Base-by-base conservation (phyloP, 768 basidiomycete genomes). In the Boletus rubroflammeus region DNA sequence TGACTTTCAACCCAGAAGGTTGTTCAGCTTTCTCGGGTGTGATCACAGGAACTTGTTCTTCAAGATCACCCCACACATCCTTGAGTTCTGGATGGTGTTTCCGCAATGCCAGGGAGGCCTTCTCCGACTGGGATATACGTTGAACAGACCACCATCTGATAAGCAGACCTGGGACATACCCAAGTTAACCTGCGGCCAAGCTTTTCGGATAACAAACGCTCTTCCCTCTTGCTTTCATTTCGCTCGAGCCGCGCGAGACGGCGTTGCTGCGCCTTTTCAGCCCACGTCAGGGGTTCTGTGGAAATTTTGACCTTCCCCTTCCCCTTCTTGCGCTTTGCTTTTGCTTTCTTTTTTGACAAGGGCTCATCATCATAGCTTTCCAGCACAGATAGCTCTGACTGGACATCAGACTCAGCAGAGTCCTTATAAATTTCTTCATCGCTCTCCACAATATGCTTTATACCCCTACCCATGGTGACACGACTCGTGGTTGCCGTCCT, bases 1-100 rank as follows among this genome's bases (percentile, higher is more conserved):
- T 84, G 47, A 91, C 80, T 68, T 93, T 96, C 55, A 98, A 75
- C n/a, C 84, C 85, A 2, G 73, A 75, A 2, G 97, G 95, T 53
- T 95, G 94, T 28, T 81, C 80, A 44, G 87, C 89, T 62, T 83
- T 81, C 47, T 81, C 72, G 2, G 93, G 92, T 29, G 77, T 72
- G 52, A 83, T 73, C 43, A 87, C 75, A 1, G 81, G 77, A 50
- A 87, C 77, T 21, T 74, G 79, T 23, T 78, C 74, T 65, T 88
- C 81, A 8, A 97, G 70, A 63, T 98, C 86, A 25, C 92, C 92
- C 95, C 96, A 98, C 35, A 92, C 85, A 68, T 86, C 80, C 53
- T 70, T 74, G 32, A 97, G 79, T 63, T 96, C 93, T 2, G 88
- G 85, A 66, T 96, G 95, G 65, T 88, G 76, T 62, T 73, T 79